Conservation (phyloP, 768 basidiomycete species). For the Russula emetica region DNA sequence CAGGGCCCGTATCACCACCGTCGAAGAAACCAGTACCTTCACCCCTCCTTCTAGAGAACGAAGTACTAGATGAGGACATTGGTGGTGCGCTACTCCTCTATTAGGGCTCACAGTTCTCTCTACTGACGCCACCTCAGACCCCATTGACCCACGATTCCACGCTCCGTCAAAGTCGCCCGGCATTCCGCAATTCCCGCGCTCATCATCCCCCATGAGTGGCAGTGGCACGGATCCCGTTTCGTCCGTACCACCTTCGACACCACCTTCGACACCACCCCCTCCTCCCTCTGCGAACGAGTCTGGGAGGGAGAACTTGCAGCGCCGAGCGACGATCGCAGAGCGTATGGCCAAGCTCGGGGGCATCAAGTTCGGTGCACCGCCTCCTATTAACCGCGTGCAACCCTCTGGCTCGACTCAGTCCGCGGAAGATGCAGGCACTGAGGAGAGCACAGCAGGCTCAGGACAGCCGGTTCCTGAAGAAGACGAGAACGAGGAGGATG, state of each 20-base stretch:
- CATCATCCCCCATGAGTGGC: not conserved
- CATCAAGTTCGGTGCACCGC: constrained; percentile 73
- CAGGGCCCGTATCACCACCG: constrained; percentile 6
- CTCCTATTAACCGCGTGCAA: constrained; percentile 40
- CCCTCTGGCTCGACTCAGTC: constrained; percentile 34
- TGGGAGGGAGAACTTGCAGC: constrained; percentile 44
- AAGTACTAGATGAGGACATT: constrained; percentile 27
- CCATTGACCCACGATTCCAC: constrained; percentile 63
- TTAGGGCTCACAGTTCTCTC: constrained; percentile 10
- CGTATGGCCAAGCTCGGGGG: constrained; percentile 94
- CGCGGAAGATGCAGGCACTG: constrained; percentile 27
- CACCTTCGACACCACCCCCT: not conserved
- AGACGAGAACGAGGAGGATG: constrained; percentile 55
- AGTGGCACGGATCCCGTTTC: constrained; percentile 8
- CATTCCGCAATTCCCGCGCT: not conserved
- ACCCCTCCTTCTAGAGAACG: constrained; percentile 19
- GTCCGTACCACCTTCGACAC: constrained; percentile 9
- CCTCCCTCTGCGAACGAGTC: constrained; percentile 31
- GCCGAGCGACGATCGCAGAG: constrained; percentile 76
- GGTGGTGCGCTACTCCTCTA: constrained; percentile 44
- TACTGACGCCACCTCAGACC: constrained; percentile 42
- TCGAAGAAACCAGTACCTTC: constrained; percentile 16
- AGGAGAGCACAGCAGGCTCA: constrained; percentile 30
- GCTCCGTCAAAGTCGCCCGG: constrained; percentile 41
- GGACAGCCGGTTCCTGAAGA: constrained; percentile 28